Base-by-base conservation (phyloP, 257 asterid genomes). In the Datura wrightii region DNA sequence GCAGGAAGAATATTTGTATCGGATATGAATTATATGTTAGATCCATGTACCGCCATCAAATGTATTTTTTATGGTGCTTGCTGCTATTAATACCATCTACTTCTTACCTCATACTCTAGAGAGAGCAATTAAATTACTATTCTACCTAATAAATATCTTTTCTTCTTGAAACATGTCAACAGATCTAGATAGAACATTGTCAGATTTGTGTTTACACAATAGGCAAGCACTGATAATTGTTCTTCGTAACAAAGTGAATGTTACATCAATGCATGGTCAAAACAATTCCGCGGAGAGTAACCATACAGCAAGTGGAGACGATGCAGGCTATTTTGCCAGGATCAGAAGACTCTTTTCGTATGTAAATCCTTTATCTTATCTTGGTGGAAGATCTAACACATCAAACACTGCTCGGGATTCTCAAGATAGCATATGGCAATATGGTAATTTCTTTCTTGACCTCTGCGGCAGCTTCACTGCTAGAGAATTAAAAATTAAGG, bases 171-270 rank as follows among this genome's bases (percentile, higher is more conserved):
- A 78, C 79, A 46, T 83, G 62, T 37, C 53, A 81, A 60, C 94
- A 96, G 99, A 96, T 84, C 85, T 96, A 88, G 85, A 84, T 82
- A 87, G 86, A 86, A 89, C 94, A 39, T 86, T 96, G 83, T 88
- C 92, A 83, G 98, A 94, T 66, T 85, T 96, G 92, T 95, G 93
- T 65, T 89, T 96, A 83, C 87, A 55, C 84, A 89, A 92, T 82
- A 93, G 99, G 88, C 99, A 96, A 82, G 94, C 99, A 86, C 84
- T 96, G 71, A 46, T 94, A 48, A 96, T 94, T 72, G 93, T 96
- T 89, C 91, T 84, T 48, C 89, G 62, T 65, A 72, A 86, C 84
- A 36, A 89, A 86, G 93, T 89, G 86, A 88, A 81, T 86, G 24
- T 50, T 78, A 66, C 92, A 42, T 66, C 86, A 13, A 65, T 88